These are phyloP conservation scores for Mucor plumbeus DNA, from an alignment of 371 early-diverging fungal genomes.

Conservation along the genomic window DNA sequence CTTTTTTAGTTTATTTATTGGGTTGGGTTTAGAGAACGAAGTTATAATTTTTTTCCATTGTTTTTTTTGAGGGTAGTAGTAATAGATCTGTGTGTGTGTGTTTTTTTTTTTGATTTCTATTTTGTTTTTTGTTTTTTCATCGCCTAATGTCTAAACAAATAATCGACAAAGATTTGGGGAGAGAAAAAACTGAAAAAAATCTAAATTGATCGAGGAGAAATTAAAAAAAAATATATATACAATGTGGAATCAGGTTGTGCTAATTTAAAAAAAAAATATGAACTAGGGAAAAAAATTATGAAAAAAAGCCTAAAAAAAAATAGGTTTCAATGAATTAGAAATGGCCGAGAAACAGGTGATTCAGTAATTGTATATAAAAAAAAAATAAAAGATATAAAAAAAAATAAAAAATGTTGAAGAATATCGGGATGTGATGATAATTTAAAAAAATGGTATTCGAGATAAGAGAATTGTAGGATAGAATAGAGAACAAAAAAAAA, in stretches of 20 bases:
- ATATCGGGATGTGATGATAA: not conserved
- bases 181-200: constrained; percentile 11
- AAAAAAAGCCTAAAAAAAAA: not conserved
- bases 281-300: constrained; percentile 3
- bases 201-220: constrained; percentile 8
- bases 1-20: not conserved
- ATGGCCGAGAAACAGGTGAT: not conserved
- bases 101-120: constrained; percentile 10
- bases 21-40: not conserved
- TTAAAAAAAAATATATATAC: not conserved
- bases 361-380: constrained; percentile 1
- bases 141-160: constrained; percentile 20
- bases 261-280: not conserved
- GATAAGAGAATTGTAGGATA: not conserved
- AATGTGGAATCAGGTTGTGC: no score
- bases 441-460: not conserved
- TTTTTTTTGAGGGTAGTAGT: not conserved
- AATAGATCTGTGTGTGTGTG: not conserved
- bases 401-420: constrained; percentile 13
- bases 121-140: constrained; percentile 13
- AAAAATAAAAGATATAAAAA: constrained; percentile 21
- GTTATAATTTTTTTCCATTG: not conserved
- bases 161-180: constrained; percentile 10
- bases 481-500: constrained; percentile 14
- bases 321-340: not conserved